Base-by-base conservation (phyloP, 495 filamentous ascomycete species). In the Platismatia glauca region DNA sequence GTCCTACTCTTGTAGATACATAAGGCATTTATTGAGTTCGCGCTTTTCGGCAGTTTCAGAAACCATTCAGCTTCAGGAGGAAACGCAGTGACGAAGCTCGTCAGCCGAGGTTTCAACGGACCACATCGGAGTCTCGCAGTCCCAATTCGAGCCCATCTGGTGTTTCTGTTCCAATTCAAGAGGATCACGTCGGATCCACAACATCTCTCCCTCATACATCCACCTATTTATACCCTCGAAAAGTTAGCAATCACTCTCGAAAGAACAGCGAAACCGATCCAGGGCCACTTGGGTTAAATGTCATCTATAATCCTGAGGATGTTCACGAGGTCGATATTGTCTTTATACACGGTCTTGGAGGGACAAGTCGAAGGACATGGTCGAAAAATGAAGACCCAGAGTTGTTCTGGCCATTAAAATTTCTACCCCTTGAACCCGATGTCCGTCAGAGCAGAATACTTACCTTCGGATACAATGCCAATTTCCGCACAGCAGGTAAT, bases 401-500 rank as follows among this genome's bases (percentile, higher is more conserved):
- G 0, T 61, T 69, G 1, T 76, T 74, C 59, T 76, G 74, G 74
- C 73, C 74, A 3, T 38, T 66, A 37, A 60, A 60, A 18, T 76
- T 64, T 59, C 67, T 77, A 4, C 74, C 74, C 18, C 53, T 70
- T 13, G 74, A 75, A 34, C 61, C 71, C 4, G 69, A 71, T 20
- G 59, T 75, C 13, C 52, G 58, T 22, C 11, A 37, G 11, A 69
- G 68, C 18, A 66, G 75, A 58, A 72, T 77, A 34, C 46, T 72
- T 39, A 71, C 71, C 0, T 77, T 74, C 38, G 75, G 75, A 3
- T 77, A 77, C 57, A 72, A 77, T 67, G 68, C 72, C 2, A 69
- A 70, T 38, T 72, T 75, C 55, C 44, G 22, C 9, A 65, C 20
- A 56, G 53, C 57, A 34, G 64, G 64, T 9, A 67, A 31, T 31